These are phyloP conservation scores for Daldinia sp. DNA, from an alignment of 2,329 filamentous ascomycete genomes.

Conservation along the genomic window DNA sequence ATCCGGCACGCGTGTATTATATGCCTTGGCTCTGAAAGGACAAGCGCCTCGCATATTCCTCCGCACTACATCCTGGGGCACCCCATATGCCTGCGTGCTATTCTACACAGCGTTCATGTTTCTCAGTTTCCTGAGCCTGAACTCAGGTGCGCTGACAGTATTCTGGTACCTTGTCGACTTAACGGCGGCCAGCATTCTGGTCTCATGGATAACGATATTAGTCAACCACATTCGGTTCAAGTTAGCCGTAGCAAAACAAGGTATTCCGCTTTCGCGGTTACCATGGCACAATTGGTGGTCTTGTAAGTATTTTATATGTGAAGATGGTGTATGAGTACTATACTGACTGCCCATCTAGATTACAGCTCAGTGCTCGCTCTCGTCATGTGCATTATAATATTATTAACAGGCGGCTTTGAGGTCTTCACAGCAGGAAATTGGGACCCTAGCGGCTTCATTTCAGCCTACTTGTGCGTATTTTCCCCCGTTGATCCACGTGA, in stretches of 20 bases:
- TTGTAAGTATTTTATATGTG: conserved; percentile 51
- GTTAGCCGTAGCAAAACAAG: conserved; percentile 62
- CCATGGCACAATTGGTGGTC: conserved; percentile 73
- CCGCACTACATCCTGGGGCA: conserved; percentile 59
- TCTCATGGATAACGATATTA: conserved; percentile 70
- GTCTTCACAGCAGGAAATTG: conserved; percentile 69
- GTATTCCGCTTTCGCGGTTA: conserved; percentile 57
- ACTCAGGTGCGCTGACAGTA: conserved; percentile 66
- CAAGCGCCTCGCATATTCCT: conserved; percentile 67
- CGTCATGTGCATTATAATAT: conserved; percentile 67
- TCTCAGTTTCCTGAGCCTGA: conserved; percentile 65
- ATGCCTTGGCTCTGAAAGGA: conserved; percentile 65
- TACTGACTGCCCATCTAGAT: conserved; percentile 48
- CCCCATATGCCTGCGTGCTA: conserved; percentile 66
- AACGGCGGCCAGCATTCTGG: conserved; percentile 68
- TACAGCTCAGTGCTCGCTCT: conserved; percentile 70
- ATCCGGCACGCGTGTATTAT: conserved; percentile 66
- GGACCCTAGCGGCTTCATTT: conserved; percentile 65
- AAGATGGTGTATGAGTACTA: neutral
- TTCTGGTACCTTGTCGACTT: conserved; percentile 72
- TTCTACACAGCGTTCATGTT: conserved; percentile 63
- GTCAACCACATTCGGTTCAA: conserved; percentile 67
- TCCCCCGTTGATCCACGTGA: neutral
- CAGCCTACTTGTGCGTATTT: conserved; percentile 66
- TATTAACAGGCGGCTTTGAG: conserved; percentile 74